A percentile compares a stretch with the other conserved stretches of the same genome.
Evolutionary conservation across 129 eudicot genomes (phyloP).

Genomic region (Dittrichia graveolens): DNA sequence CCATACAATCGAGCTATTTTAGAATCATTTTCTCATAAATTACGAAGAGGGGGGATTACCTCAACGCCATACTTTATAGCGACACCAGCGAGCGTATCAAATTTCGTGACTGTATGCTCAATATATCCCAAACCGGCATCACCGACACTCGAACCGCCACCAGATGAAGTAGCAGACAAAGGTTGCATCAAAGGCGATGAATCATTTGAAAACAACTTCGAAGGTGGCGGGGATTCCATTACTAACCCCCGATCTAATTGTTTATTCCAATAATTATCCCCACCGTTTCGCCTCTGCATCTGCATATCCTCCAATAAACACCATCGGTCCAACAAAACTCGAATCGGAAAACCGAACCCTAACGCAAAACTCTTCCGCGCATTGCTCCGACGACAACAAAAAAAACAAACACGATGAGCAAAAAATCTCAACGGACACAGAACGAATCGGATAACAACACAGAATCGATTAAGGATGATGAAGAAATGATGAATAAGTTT

Average conservation of each 20-base stretch:
- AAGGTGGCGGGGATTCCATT: constrained; percentile 34
- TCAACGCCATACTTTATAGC: constrained; percentile 96
- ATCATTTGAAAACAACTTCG: constrained; percentile 28
- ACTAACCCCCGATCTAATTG: constrained; percentile 33
- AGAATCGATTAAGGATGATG: neutral
- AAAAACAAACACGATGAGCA: constrained; percentile 2
- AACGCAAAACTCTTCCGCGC: constrained; percentile 15
- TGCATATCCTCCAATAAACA: constrained; percentile 33
- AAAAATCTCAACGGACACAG: neutral
- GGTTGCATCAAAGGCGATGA: constrained; percentile 35
- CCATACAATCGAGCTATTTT: neutral
- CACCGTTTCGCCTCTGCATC: constrained; percentile 36
- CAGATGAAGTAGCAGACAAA: constrained; percentile 20
- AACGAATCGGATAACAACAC: neutral
- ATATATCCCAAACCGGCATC: constrained; percentile 49
- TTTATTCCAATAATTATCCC: constrained; percentile 26
- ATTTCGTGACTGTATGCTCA: constrained; percentile 67
- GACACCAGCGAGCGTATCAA: constrained; percentile 95
- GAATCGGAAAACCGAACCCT: constrained; percentile 18
- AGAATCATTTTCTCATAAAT: neutral
- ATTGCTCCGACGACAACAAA: constrained; percentile 14
- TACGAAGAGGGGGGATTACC: constrained; percentile 34
- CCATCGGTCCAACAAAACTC: constrained; percentile 24
- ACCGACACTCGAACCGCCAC: constrained; percentile 33
- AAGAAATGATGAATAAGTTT: neutral